Conservation (phyloP, 139 green algal species). For the Protoeuglena noctilucae region DNA sequence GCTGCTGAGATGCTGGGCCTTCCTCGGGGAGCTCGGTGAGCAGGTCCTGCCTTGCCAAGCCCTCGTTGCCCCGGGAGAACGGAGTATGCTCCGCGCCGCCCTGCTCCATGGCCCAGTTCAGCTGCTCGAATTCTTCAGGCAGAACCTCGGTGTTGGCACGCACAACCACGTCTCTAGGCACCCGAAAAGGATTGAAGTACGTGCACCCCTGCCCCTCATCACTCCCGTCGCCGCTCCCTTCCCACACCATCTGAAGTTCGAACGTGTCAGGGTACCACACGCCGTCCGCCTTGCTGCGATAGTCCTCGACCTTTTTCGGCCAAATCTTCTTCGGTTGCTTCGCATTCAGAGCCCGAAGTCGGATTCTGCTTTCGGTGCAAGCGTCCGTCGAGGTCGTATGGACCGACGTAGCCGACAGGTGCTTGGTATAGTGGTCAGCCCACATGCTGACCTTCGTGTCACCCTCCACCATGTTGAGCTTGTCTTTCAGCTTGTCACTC, state of each 20-base stretch:
- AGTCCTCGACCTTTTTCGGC: slow-evolving; percentile 14
- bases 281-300: slow-evolving; percentile 5
- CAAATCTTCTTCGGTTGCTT: no score
- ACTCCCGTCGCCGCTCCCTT: slow-evolving; percentile 9
- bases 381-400: no score
- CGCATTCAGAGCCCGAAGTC: no score
- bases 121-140: background rate
- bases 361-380: no score
- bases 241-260: slow-evolving; percentile 17
- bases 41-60: slow-evolving; percentile 15
- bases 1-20: no score
- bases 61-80: slow-evolving; percentile 16
- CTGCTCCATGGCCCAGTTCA: slow-evolving; percentile 22
- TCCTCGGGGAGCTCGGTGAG: no score
- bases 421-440: no score
- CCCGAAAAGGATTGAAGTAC: slow-evolving; percentile 22
- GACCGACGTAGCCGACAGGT: no score
- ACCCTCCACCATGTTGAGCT: no score
- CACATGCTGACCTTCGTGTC: no score
- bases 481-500: no score
- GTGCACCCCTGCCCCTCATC: slow-evolving; percentile 9
- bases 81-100: slow-evolving; percentile 1
- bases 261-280: slow-evolving; percentile 29
- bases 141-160: slow-evolving; percentile 19
- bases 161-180: background rate